Evolutionary conservation across 2,329 filamentous ascomycete genomes (phyloP), one percentile per base, ranked within the genome.

Genomic region (Coniosporium tulheliwenetii): DNA sequence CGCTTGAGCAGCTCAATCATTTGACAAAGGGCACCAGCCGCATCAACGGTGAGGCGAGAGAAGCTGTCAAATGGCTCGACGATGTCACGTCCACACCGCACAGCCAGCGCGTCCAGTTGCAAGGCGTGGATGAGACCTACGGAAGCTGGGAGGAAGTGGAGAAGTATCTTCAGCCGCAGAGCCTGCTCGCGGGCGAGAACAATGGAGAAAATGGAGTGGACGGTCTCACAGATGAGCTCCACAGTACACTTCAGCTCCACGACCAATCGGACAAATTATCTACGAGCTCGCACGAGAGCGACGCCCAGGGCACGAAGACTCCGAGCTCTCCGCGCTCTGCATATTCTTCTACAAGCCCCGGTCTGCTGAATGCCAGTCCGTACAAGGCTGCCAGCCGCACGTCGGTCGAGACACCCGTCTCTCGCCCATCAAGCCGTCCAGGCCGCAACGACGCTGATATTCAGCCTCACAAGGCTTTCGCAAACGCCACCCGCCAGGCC

Each of bases 11-110:
- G 50, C 58, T 69, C 42, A 59, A 64, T 47, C 60, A 54, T 45
- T 56, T 67, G 38, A 65, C 62, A 50, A 56, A 54, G 31, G 59
- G 55, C 41, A 58, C 49, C 40, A 62, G 60, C 40, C 61, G 61
- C 40, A 54, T 64, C 49, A 60, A 60, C 38, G 52, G 59, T 41
- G 65, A 68, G 44, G 63, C 65, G 39, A 60, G 59, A 45, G 65
- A 69, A 45, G 66, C 66, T 36, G 56, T 70, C 37, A 58, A 62
- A 45, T 70, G 67, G 67, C 60, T 70, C 38, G 67, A 70, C 48
- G 62, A 68, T 30, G 62, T 66, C 41, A 70, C 66, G n/a, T 65
- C 62, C 31, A 56, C 58, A 37, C 59, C 64, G 33, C 49, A 61
- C 36, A 53, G 57, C 41, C 50, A 52, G 30, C 50, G 52, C 16